Percentiles rank a stretch among this genome's conserved stretches.
Conservation (phyloP, 2,329 filamentous ascomycete species). For the Talaromyces sp. region DNA sequence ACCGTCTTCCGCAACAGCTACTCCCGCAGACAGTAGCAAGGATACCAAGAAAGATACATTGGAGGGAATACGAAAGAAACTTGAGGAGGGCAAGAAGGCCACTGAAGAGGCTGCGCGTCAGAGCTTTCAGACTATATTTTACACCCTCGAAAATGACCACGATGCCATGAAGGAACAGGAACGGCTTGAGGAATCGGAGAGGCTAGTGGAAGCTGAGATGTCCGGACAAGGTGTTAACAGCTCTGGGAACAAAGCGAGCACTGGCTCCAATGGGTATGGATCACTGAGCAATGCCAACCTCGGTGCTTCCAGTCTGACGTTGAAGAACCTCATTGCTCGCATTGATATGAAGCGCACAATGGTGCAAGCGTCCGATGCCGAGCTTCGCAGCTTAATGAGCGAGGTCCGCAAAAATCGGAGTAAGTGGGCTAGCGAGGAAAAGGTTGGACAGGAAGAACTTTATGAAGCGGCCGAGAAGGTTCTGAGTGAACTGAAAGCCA, state of each 20-base stretch:
- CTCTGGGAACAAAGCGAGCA: constrained; percentile 50
- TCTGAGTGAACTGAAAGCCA: constrained; percentile 90
- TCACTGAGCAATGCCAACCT: constrained; percentile 90
- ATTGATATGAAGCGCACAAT: constrained; percentile 90
- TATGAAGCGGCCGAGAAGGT: constrained; percentile 98
- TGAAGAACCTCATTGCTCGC: constrained; percentile 93
- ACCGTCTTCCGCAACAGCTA: constrained; percentile 59
- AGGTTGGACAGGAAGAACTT: constrained; percentile 93
- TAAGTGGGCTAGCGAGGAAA: constrained; percentile 98
- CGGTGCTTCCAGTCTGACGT: constrained; percentile 87
- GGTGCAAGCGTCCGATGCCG: constrained; percentile 87
- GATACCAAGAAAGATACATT: constrained; percentile 58
- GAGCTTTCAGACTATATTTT: constrained; percentile 90
- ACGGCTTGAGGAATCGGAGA: constrained; percentile 90
- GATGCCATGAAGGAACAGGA: constrained; percentile 98
- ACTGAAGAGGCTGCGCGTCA: constrained; percentile 84
- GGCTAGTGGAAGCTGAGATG: constrained; percentile 93
- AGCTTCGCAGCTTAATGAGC: constrained; percentile 87
- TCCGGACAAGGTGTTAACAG: constrained; percentile 54
- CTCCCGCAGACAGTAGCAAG: constrained; percentile 57
- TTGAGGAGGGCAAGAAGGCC: constrained; percentile 86
- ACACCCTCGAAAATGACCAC: constrained; percentile 89
- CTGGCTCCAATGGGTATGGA: constrained; percentile 65
- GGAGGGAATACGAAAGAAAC: constrained; percentile 85
- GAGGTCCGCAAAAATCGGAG: constrained; percentile 96